Base-by-base conservation (phyloP, 2,329 filamentous ascomycete genomes). In the Nemania sp. region DNA sequence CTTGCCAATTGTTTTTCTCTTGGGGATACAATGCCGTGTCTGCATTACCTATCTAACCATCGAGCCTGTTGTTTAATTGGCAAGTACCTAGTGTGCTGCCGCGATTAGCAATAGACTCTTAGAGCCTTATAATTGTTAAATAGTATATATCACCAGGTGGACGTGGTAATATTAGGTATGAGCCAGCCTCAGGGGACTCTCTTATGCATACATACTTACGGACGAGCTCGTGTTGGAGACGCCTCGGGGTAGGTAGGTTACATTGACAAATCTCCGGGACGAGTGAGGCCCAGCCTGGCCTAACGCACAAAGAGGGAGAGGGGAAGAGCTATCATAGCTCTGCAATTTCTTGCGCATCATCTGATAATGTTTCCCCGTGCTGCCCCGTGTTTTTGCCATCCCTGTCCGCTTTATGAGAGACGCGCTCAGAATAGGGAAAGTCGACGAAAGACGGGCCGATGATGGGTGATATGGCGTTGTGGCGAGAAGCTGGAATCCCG, bases 361-460 rank as follows among this genome's bases (percentile, higher is more conserved):
- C 49, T 63, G 64, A 67, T 63, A 27, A 10, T 59, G 8, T 18
- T 22, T 29, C 47, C 43, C 45, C n/a, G n/a, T n/a, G n/a, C n/a
- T n/a, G n/a, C n/a, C 32, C 45, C 29, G 22, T 27, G 8, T 35
- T 41, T 22, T 41, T 41, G 5, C 10, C 29, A 58, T 45, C 62
- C 62, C 47, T 64, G 53, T 58, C 26, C 41, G 26, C 18, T 13
- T 20, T 22, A 27, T 32, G 49, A 47, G 47, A 5, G 49, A 53
- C 24, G 51, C 27, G 3, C 26, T 57, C 56, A 24, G 56, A 64
- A 62, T 29, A 56, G 62, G 68, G 52, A 62, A 67, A 68, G 61
- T 57, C 55, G 24, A 67, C 24, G 38, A 32, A 20, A 70, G 62
- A 70, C 62, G 68, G 68, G 65, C 68, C 68, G 68, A 70, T 65